Evolutionary conservation across 2,329 filamentous ascomycete genomes (phyloP).

Genomic region (Fusarium torulosum): DNA sequence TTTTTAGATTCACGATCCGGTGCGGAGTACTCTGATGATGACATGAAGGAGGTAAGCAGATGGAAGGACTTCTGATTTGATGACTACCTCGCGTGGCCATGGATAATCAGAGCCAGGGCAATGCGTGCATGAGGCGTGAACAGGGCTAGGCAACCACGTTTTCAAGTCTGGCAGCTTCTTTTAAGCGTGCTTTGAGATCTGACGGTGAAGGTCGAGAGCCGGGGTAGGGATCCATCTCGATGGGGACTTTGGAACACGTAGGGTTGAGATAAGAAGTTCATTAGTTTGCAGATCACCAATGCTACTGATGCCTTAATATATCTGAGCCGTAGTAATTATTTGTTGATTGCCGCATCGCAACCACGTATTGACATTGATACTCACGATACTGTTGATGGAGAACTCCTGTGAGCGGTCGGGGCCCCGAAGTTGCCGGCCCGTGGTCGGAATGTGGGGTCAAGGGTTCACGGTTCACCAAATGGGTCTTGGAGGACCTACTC

Average conservation of each 20-base stretch:
- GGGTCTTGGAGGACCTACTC: background rate
- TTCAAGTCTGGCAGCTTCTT: conserved; percentile 6
- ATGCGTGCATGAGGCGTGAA: conserved; percentile 17
- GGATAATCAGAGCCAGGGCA: conserved; percentile 3
- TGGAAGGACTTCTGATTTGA: conserved; percentile 6
- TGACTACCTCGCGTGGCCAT: conserved; percentile 10
- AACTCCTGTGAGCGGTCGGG: conserved; percentile 12
- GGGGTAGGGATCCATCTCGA: conserved; percentile 13
- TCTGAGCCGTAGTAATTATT: conserved; percentile 1
- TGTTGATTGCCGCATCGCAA: conserved; percentile 12
- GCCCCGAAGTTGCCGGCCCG: conserved; percentile 26
- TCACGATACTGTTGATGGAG: background rate
- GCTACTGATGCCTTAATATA: background rate
- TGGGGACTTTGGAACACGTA: conserved; percentile 21
- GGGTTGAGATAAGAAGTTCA: conserved; percentile 5
- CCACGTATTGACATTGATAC: conserved; percentile 5
- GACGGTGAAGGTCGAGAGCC: conserved; percentile 24
- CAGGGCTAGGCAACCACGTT: conserved; percentile 38
- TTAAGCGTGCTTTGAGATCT: conserved; percentile 17
- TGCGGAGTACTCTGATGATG: background rate
- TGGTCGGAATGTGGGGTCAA: conserved; percentile 30
- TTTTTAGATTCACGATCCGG: conserved; percentile 10
- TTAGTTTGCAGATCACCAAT: background rate
- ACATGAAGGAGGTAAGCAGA: background rate
- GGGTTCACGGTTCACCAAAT: conserved; percentile 3